Evolutionary conservation across 352 stramenopile genomes (phyloP).

Genomic region (Phytophthora sansomeana): DNA sequence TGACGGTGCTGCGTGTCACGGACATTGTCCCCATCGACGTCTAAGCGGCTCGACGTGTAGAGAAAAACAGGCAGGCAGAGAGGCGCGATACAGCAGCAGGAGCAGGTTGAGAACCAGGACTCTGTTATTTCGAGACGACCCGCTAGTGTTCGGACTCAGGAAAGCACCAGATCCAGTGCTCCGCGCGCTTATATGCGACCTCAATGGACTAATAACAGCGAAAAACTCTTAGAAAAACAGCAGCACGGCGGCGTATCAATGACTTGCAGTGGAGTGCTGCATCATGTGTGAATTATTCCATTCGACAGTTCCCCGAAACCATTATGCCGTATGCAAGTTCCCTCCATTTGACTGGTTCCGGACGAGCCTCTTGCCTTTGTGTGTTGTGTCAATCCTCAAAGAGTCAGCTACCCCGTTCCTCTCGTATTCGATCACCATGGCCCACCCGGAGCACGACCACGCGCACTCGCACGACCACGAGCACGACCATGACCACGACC

Average conservation of each 20-base stretch:
- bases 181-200: neutral
- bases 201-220: slow-evolving; percentile 21
- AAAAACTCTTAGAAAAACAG: slow-evolving; percentile 21
- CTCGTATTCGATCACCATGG: slow-evolving; percentile 43
- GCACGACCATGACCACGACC: slow-evolving; percentile 51
- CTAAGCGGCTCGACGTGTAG: slow-evolving; percentile 20
- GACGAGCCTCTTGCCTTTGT: neutral
- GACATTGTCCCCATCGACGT: slow-evolving; percentile 73
- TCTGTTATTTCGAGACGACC: too few species aligned
- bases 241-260: neutral
- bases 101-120: neutral
- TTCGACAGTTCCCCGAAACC: slow-evolving; percentile 3
- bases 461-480: slow-evolving; percentile 49
- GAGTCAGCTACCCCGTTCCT: slow-evolving; percentile 8
- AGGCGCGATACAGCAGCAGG: slow-evolving; percentile 4
- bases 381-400: slow-evolving; percentile 33
- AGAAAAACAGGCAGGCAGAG: neutral
- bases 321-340: neutral
- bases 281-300: neutral
- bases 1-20: slow-evolving; percentile 87
- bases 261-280: neutral
- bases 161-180: neutral
- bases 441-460: slow-evolving; percentile 51
- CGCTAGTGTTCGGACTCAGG: too few species aligned
- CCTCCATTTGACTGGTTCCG: slow-evolving; percentile 23